Conservation (phyloP, 2,329 filamentous ascomycete species). For the Sclerotinia sclerotiorum region DNA sequence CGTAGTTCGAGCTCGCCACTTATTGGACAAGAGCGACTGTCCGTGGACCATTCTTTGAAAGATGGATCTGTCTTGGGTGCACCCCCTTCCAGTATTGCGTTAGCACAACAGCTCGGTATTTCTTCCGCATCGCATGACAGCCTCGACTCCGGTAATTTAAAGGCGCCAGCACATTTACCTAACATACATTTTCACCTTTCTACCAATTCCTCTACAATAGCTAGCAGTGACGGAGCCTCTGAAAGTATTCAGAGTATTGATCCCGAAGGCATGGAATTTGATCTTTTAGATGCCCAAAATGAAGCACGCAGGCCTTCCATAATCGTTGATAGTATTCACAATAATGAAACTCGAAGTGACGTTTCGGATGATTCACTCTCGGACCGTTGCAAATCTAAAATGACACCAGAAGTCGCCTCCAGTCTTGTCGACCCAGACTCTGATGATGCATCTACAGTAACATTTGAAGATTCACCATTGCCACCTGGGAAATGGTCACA, state of each 20-base stretch:
- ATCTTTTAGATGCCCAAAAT: conserved; percentile 13
- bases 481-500: conserved; percentile 29
- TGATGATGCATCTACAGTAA: conserved; percentile 15
- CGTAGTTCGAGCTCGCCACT: conserved; percentile 16
- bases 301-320: conserved; percentile 14
- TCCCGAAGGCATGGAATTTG: conserved; percentile 20
- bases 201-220: not conserved
- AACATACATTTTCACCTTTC: not conserved
- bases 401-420: conserved; percentile 17
- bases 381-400: conserved; percentile 22
- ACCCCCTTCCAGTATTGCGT: conserved; percentile 19
- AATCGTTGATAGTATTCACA: conserved; percentile 1
- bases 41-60: not conserved
- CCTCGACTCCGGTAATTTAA: not conserved
- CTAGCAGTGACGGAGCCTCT: conserved; percentile 22
- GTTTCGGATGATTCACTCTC: conserved; percentile 32
- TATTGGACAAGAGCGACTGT: not conserved
- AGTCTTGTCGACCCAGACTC: conserved; percentile 27
- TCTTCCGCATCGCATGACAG: not conserved
- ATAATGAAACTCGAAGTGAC: conserved; percentile 24
- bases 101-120: conserved; percentile 19
- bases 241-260: conserved; percentile 13
- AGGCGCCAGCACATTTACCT: not conserved
- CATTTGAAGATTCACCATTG: conserved; percentile 32
- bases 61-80: not conserved